Conservation (phyloP, 2,329 filamentous ascomycete genomes). For the Ophiostoma sp. region DNA sequence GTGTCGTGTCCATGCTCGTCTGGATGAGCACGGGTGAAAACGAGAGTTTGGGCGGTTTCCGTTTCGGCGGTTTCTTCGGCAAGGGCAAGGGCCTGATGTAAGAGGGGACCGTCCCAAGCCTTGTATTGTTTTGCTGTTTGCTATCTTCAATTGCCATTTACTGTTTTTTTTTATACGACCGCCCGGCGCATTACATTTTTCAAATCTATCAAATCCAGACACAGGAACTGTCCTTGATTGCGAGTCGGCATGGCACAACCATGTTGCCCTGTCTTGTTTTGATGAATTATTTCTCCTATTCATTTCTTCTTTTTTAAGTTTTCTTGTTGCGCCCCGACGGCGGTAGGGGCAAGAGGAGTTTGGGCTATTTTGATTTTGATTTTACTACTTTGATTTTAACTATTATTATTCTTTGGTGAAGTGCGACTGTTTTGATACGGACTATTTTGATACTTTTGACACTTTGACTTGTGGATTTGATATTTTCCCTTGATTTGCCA, state of each 20-base stretch:
- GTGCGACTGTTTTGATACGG: neutral
- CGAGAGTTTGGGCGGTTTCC: constrained; percentile 23
- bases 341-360: constrained; percentile 13
- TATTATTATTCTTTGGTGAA: neutral
- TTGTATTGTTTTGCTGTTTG: neutral
- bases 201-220: neutral
- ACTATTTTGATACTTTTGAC: neutral
- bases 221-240: constrained; percentile 2
- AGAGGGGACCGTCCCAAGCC: neutral
- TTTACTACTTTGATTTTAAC: neutral
- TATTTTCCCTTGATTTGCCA: no score
- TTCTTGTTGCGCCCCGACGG: constrained; percentile 2
- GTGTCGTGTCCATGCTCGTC: constrained; percentile 34
- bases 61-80: constrained; percentile 15
- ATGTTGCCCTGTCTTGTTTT: neutral
- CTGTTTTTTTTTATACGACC: constrained; percentile 14
- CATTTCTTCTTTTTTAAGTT: neutral
- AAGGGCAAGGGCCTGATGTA: constrained; percentile 25
- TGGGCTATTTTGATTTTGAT: constrained; percentile 3
- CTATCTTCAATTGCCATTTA: neutral
- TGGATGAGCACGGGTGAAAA: constrained; percentile 36
- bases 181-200: constrained; percentile 13
- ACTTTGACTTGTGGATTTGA: neutral
- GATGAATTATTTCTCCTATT: neutral
- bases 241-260: neutral